phyloP scores from a whole-genome alignment of 192 early-diverging fungal species.

The Glomus cerebriforme region DNA sequence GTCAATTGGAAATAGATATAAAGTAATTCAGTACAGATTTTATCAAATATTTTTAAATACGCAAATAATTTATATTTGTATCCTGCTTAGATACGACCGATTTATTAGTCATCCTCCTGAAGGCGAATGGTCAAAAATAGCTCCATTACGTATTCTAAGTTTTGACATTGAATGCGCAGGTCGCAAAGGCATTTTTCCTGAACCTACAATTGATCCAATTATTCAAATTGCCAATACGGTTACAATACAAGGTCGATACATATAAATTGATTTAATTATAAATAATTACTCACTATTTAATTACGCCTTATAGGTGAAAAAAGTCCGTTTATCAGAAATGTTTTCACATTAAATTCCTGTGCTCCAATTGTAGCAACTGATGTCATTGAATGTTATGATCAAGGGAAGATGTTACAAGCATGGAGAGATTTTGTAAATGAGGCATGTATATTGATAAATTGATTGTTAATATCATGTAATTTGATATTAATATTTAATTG shows the following conservation, averaged over 20 bases:
- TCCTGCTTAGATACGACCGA: slow-evolving; percentile 61
- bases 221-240: slow-evolving; percentile 98
- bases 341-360: slow-evolving; percentile 90
- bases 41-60: background rate
- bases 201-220: slow-evolving; percentile 86
- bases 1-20: slow-evolving; percentile 85
- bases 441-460: slow-evolving; percentile 35
- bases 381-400: slow-evolving; percentile 75
- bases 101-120: slow-evolving; percentile 84
- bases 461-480: background rate
- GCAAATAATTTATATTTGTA: background rate
- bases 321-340: slow-evolving; percentile 90
- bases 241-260: slow-evolving; percentile 71
- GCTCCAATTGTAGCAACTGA: slow-evolving; percentile 92
- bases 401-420: slow-evolving; percentile 72
- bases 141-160: slow-evolving; percentile 90
- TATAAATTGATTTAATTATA: background rate
- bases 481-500: slow-evolving; percentile 12
- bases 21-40: slow-evolving; percentile 39
- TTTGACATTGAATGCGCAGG: slow-evolving; percentile 99
- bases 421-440: slow-evolving; percentile 89
- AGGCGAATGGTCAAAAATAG: slow-evolving; percentile 90
- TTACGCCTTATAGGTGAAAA: slow-evolving; percentile 60
- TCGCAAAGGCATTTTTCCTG: slow-evolving; percentile 93
- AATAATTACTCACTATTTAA: background rate